Evolutionary conservation across 371 early-diverging fungal species (phyloP).

Genomic region (Mortierella sp.): DNA sequence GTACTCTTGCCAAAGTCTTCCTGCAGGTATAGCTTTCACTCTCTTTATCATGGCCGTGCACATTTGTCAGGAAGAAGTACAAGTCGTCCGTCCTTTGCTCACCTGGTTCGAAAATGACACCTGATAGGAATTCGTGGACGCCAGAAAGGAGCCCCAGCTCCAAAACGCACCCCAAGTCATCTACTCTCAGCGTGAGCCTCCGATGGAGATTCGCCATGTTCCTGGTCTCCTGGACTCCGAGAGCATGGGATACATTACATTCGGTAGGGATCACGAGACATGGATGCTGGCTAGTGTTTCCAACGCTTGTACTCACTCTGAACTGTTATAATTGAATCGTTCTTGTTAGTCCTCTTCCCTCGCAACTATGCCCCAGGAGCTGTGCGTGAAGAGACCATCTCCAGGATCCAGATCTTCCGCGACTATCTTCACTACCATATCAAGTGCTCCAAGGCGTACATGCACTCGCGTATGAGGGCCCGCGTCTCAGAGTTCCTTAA

Average conservation of each 20-base stretch:
- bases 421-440: conserved; percentile 99
- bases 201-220: conserved; percentile 90
- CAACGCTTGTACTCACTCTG: conserved; percentile 2
- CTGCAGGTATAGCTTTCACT: conserved; percentile 76
- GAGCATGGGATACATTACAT: conserved; percentile 92
- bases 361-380: conserved; percentile 83
- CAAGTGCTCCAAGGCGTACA: conserved; percentile 98
- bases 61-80: no score
- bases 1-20: conserved; percentile 95
- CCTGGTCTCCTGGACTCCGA: conserved; percentile 78
- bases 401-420: conserved; percentile 94
- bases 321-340: not conserved
- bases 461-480: conserved; percentile 97
- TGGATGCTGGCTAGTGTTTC: not conserved
- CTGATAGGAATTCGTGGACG: conserved; percentile 95
- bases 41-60: not conserved
- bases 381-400: conserved; percentile 88
- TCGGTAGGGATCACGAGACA: conserved; percentile 68
- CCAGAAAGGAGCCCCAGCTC: conserved; percentile 86
- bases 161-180: conserved; percentile 97
- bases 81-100: no score
- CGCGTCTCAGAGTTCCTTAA: conserved; percentile 96
- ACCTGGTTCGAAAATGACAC: no score
- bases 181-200: conserved; percentile 92
- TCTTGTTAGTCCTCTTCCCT: conserved; percentile 87